These are phyloP conservation scores for Lentinula boryana DNA, from an alignment of 768 basidiomycete species.

Conservation along the genomic window DNA sequence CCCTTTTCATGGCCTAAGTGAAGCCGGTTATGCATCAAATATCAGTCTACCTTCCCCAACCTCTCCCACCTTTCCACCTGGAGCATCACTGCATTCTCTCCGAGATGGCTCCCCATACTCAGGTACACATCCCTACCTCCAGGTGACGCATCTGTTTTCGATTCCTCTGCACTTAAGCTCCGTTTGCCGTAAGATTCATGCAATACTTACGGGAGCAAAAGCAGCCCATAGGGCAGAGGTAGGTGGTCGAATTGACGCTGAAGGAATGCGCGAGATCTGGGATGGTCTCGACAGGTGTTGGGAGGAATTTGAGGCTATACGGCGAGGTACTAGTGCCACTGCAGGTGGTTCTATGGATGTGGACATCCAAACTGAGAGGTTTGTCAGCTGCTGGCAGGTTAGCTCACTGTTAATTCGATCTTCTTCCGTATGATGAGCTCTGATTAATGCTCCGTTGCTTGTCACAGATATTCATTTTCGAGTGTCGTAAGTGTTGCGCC, in stretches of 20 bases:
- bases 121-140: constrained; percentile 36
- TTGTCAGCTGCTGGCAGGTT: constrained; percentile 85
- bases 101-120: constrained; percentile 16
- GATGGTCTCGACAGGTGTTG: constrained; percentile 74
- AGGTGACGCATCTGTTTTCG: constrained; percentile 55
- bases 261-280: constrained; percentile 77
- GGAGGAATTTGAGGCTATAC: constrained; percentile 73
- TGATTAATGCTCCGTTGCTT: constrained; percentile 12
- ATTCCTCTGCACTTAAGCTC: constrained; percentile 71
- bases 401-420: constrained; percentile 16
- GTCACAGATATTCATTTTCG: constrained; percentile 79
- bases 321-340: constrained; percentile 19
- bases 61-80: constrained; percentile 26
- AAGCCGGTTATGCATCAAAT: constrained; percentile 9
- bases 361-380: constrained; percentile 40
- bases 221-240: constrained; percentile 55
- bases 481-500: constrained; percentile 60
- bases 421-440: constrained; percentile 1
- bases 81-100: constrained; percentile 15
- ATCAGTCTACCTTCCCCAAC: constrained; percentile 27
- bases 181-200: constrained; percentile 74
- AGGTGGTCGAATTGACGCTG: constrained; percentile 44
- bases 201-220: constrained; percentile 70
- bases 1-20: not conserved
- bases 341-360: constrained; percentile 33